These are phyloP conservation scores for Sarcodon sp. DNA, from an alignment of 768 basidiomycete species.

Conservation along the genomic window DNA sequence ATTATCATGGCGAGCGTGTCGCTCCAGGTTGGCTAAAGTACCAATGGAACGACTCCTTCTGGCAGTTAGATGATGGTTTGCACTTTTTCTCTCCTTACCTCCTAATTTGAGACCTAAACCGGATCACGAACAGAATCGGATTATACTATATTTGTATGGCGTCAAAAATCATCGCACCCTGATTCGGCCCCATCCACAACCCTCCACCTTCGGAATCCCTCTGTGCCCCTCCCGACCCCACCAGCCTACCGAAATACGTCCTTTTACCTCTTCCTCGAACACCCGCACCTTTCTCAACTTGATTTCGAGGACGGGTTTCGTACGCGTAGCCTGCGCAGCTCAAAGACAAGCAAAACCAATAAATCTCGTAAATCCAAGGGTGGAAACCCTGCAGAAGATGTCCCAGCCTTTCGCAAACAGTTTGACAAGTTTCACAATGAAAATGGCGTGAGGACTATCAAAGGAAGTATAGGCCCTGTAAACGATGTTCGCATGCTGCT, in stretches of 20 bases:
- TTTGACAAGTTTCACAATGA: constrained; percentile 82
- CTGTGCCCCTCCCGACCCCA: constrained; percentile 40
- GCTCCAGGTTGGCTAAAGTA: constrained; percentile 82
- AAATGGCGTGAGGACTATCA: constrained; percentile 88
- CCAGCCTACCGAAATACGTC: constrained; percentile 58
- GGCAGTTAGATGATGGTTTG: constrained; percentile 84
- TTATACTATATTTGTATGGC: constrained; percentile 77
- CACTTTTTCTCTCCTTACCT: neutral
- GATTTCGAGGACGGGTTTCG: constrained; percentile 7
- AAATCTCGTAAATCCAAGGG: constrained; percentile 17
- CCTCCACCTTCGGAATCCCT: constrained; percentile 52
- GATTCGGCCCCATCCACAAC: constrained; percentile 27
- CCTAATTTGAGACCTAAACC: constrained; percentile 1
- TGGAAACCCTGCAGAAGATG: constrained; percentile 27
- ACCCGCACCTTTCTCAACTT: neutral
- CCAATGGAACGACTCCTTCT: constrained; percentile 62
- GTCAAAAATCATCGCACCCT: constrained; percentile 32
- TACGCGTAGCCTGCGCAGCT: neutral
- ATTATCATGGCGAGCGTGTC: constrained; percentile 47
- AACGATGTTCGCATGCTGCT: constrained; percentile 87
- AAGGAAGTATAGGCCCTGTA: constrained; percentile 86
- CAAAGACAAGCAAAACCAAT: constrained; percentile 27
- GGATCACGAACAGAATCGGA: constrained; percentile 48
- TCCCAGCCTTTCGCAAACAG: constrained; percentile 56
- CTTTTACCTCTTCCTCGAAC: constrained; percentile 52